Evolutionary conservation across 352 stramenopile species (phyloP), one percentile per base, ranked within the genome.

Genomic region (Paralagenidium karlingii): DNA sequence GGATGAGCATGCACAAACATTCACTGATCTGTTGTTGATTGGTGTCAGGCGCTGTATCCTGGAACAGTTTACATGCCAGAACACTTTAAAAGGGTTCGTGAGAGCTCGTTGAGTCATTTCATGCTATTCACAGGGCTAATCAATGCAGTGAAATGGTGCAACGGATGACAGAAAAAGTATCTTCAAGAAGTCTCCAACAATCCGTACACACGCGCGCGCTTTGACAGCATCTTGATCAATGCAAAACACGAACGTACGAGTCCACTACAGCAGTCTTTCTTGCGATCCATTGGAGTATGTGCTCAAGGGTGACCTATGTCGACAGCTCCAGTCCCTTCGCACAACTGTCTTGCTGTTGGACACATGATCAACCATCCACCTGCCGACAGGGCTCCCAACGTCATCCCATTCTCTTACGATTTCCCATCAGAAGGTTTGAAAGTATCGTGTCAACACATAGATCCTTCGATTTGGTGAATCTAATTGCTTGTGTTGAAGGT

Each of bases 291-390:
- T n/a, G n/a, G n/a, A n/a, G n/a, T n/a, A n/a, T n/a, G n/a, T n/a
- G n/a, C n/a, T n/a, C 7, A 20, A 36, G 19, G 30, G 30, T 36
- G 16, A 36, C 30, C 30, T 36, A 36, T 36, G 8, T 8, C 30
- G 22, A 36, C 22, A 16, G 16, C 7, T 8, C 11, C 11, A 38
- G 27, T 7, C 6, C 11, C 16, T 12, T 33, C 13, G 13, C 28
- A 56, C 4, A 92, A 92, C 33, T 60, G 63, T 8, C 57, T 89
- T 26, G 75, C 69, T 13, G 58, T 92, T 3, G 78, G 64, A 18
- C 78, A 92, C 54, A 89, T 86, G 52, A 87, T 92, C 48, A 92
- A 92, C 47, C 78, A 92, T 21, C 78, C 78, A 30, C 75, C 78
- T 0, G 55, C 47, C 5, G 74, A 68, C 34, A 68, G 58, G 5